Evolutionary conservation across 2,329 filamentous ascomycete species (phyloP), one percentile per base, ranked within the genome.

Genomic region (Boeremia exigua): DNA sequence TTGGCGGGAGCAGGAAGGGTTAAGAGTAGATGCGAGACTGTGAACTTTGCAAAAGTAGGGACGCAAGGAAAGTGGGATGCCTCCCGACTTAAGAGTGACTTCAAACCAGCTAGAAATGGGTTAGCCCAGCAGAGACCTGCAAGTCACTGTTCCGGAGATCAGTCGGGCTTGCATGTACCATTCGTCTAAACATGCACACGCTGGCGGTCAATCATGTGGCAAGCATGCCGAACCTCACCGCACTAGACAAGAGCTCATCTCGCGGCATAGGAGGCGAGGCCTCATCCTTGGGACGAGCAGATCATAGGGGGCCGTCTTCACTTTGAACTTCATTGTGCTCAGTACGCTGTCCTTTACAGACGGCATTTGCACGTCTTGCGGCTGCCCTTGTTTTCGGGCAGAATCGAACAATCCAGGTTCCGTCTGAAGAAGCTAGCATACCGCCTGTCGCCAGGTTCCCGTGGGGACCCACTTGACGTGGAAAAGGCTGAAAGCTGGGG

Each of bases 191-290:
- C 8, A 43, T 47, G 48, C 53, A 56, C 53, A 56, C 48, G 53
- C 48, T 51, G 53, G 47, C 47, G 37, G 47, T 51, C 47, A 51
- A 51, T 56, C 48, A 51, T 51, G 53, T 51, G 53, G 53, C 53
- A 51, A 56, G 53, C 48, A 42, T 36, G 53, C 53, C 53, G 53
- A 51, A 47, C 42, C 48, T 51, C 47, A 51, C 53, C 53, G 53
- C 47, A 56, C 47, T 43, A 43, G 25, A n/a, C 10, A 47, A 43
- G 37, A 56, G 30, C 30, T 56, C 47, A 38, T 39, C 48, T 56
- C 47, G 47, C 53, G 42, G 53, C 53, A 44, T 32, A 14, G n/a
- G 40, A 40, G 5, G 42, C 17, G 29, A 32, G 37, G 46, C 53
- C 46, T 55, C 53, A 46, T 36, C 49, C 39, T 17, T 10, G 36